phyloP scores from a whole-genome alignment of 495 filamentous ascomycete species.

The Aspergillus affinis region DNA sequence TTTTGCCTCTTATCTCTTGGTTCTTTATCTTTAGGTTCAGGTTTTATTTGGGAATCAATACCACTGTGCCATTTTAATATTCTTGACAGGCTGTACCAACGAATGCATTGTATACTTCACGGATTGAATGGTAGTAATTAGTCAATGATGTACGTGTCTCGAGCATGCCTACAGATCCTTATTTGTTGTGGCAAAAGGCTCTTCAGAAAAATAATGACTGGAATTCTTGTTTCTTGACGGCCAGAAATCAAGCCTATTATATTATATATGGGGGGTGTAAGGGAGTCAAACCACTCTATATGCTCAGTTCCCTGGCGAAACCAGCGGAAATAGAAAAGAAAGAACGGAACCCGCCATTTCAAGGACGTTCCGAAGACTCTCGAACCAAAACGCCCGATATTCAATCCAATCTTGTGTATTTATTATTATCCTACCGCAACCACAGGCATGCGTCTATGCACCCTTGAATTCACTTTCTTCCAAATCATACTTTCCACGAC shows the following conservation, averaged over 20 bases:
- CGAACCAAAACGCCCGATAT: not conserved
- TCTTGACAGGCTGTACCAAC: not conserved
- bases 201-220: not conserved
- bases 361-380: not conserved
- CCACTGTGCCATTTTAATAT: not conserved
- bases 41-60: not conserved
- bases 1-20: not conserved
- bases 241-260: not conserved
- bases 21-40: not conserved
- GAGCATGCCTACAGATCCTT: not conserved
- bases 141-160: no score
- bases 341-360: not conserved
- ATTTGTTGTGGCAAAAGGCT: not conserved
- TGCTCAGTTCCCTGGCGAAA: not conserved
- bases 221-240: not conserved
- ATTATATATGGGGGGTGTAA: not conserved
- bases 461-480: constrained; percentile 46
- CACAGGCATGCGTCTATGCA: constrained; percentile 31
- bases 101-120: no score
- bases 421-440: constrained; percentile 7
- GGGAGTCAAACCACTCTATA: not conserved
- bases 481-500: constrained; percentile 57
- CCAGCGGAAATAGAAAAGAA: not conserved
- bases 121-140: no score
- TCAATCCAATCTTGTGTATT: not conserved